Evolutionary conservation across 352 stramenopile genomes (phyloP).

Genomic region (Phytophthora macrochlamydospora): DNA sequence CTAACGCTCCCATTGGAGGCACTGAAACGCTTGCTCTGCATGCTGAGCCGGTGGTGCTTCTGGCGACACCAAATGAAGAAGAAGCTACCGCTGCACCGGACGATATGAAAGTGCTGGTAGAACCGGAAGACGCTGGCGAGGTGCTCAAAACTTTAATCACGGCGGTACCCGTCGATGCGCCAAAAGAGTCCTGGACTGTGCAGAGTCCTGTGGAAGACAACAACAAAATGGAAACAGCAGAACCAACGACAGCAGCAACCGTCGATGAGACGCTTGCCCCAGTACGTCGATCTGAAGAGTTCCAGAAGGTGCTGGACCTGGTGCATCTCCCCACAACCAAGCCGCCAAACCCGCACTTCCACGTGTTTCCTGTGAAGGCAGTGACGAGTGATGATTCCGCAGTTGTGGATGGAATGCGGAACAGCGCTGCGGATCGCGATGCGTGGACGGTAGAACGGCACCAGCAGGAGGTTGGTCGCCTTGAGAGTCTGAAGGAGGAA

Average conservation of each 20-base stretch:
- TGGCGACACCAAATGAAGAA: constrained; percentile 1
- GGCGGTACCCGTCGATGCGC: constrained; percentile 17
- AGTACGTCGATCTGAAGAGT: constrained; percentile 21
- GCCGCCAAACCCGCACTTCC: constrained; percentile 26
- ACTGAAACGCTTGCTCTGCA: constrained; percentile 10
- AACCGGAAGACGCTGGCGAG: neutral
- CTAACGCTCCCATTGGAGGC: neutral
- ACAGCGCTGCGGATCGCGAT: constrained; percentile 16
- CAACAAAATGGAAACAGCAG: constrained; percentile 4
- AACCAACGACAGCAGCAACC: constrained; percentile 1
- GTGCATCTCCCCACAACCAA: constrained; percentile 25
- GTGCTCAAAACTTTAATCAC: constrained; percentile 15
- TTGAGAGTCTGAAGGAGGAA: constrained; percentile 39
- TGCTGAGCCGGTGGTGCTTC: constrained; percentile 13
- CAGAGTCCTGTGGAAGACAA: constrained; percentile 9
- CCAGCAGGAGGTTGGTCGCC: constrained; percentile 40
- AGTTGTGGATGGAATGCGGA: constrained; percentile 23
- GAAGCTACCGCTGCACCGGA: neutral
- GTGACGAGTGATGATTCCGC: constrained; percentile 14
- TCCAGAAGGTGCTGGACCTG: constrained; percentile 26
- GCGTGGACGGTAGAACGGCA: constrained; percentile 28
- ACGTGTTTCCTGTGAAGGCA: constrained; percentile 27
- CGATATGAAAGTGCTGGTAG: constrained; percentile 5
- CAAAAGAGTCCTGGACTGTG: constrained; percentile 23
- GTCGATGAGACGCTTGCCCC: constrained; percentile 7